Evolutionary conservation across 495 filamentous ascomycete genomes (phyloP).

Genomic region (Podospora pseudocomata): DNA sequence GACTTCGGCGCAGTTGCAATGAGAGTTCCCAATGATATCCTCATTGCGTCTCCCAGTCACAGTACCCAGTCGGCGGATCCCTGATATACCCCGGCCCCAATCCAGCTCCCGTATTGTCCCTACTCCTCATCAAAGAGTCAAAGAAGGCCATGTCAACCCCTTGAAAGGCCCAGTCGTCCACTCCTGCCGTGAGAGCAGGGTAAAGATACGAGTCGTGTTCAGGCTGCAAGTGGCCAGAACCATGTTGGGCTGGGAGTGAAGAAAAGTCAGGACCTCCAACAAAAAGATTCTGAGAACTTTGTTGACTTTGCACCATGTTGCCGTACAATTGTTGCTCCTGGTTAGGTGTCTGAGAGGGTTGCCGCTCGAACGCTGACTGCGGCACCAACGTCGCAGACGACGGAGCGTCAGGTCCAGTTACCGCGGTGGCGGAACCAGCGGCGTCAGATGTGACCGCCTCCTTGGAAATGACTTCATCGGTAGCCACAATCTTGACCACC

Average conservation of each 20-base stretch:
- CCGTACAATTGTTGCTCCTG: not conserved
- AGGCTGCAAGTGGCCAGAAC: not conserved
- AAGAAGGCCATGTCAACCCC: slow-evolving; percentile 16
- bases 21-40: not conserved
- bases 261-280: not conserved
- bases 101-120: not conserved
- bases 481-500: slow-evolving; percentile 16
- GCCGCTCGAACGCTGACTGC: not conserved
- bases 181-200: not conserved
- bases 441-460: not conserved
- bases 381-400: not conserved
- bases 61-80: not conserved
- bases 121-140: slow-evolving; percentile 27
- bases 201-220: not conserved
- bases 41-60: not conserved
- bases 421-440: not conserved
- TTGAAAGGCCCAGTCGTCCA: slow-evolving; percentile 7
- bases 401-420: not conserved
- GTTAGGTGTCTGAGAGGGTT: not conserved
- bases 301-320: not conserved
- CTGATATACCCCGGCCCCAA: not conserved
- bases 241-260: not conserved
- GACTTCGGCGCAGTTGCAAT: too few relatives aligned
- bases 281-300: not conserved
- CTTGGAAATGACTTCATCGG: not conserved